Evolutionary conservation across 805 yeast species (phyloP), one percentile per base, ranked within the genome.

Genomic region (Naumovozyma baii): DNA sequence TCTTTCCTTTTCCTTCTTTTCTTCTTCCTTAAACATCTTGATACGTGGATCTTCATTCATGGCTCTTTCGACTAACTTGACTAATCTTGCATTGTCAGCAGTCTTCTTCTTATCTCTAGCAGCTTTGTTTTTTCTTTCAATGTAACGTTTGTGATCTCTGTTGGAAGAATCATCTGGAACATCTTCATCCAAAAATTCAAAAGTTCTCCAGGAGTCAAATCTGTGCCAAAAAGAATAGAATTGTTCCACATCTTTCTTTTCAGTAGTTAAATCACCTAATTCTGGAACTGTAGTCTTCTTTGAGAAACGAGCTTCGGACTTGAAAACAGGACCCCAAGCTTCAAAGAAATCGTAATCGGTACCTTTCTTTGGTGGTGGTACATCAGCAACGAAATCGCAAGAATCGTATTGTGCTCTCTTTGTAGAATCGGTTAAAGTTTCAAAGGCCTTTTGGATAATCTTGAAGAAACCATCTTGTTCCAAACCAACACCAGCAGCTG

Each of bases 141-240:
- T 81, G 73, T 86, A 84, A 71, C 98, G 94, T 74, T 92, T 92
- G 78, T 92, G 95, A 66, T 92, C 98, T 76, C 98, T 87, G 80
- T 92, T 92, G 45, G 95, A 83, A 42, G 96, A 84, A 68, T 92
- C 98, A 71, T 92, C 98, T 53, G 98, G 98, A 58, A 88, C 96
- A 62, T 92, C 98, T 73, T 92, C 98, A 62, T 92, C 98, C 64
- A 87, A 76, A 71, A 88, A 92, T 70, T 92, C 98, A 62, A 92
- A 92, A 36, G 95, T 73, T 73, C 95, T 84, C 98, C 98, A 92
- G 16, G 97, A 90, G 68, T 92, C 96, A 51, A 88, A 84, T 64
- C 82, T 80, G 66, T 80, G 80, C 83, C 92, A 92, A 77, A 86
- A 90, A 52, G 77, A 74, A 74, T 90, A 90, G 69, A 94, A 88